Base-by-base conservation (phyloP, 1,284 basidiomycete species). In the Cutaneotrichosporon curvatum region DNA sequence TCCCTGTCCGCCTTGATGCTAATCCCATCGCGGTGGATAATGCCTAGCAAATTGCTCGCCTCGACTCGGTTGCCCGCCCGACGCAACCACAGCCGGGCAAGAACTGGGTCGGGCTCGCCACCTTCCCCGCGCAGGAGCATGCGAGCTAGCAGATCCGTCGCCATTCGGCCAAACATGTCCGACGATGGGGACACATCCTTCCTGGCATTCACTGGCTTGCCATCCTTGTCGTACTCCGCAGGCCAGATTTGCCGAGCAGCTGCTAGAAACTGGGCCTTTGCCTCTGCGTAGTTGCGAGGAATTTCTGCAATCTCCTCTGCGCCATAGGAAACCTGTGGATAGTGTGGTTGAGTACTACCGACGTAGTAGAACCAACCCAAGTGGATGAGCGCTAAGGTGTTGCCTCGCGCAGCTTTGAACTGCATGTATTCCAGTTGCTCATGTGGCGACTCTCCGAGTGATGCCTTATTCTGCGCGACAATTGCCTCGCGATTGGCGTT, bases 121-220 rank as follows among this genome's bases (percentile, higher is more conserved):
- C 94, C 94, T 67, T 98, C 95, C 0, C 94, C 94, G 32, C 95
- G 77, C 33, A 99, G 72, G 58, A 86, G 87, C 90, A 98, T 96
- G 48, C 87, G 78, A 0, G 2, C 98, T 68, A 65, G 85, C 92
- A 2, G 79, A 85, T 4, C 89, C 88, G 40, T 86, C 83, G 2
- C 63, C 56, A 51, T 82, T 79, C 0, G 87, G 25, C 25, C 25
- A 28, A n/a, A n/a, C n/a, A n/a, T n/a, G n/a, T n/a, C 25, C 25
- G 8, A 28, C 8, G 25, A 28, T 28, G 7, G 25, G 8, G 8
- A 28, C 12, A 12, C 8, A 7, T 12, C 25, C 25, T 28, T 28
- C 25, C 12, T 81, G n/a, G 18, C 5, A 78, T 51, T 81, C 79
- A 50, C 56, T 0, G 51, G 34, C 54, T 79, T 78, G 58, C 60